phyloP scores from a whole-genome alignment of 345 rosid genomes.

The Diplotaxis tenuifolia region DNA sequence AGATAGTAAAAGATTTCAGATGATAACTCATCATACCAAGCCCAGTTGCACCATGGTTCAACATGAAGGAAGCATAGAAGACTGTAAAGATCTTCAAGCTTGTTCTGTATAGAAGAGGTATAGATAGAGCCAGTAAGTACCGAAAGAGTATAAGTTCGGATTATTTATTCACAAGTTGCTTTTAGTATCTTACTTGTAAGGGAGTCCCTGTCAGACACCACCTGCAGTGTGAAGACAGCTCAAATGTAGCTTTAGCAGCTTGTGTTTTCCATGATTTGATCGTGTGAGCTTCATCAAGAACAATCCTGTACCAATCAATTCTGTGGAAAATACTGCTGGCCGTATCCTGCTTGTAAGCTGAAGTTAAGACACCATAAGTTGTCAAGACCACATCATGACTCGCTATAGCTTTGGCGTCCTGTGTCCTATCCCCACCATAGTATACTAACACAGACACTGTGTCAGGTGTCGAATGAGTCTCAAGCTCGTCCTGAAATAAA shows the following conservation, averaged over 20 bases:
- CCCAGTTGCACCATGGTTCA: slow-evolving; percentile 79
- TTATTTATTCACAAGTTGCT: not conserved
- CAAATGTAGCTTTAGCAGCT: slow-evolving; percentile 55
- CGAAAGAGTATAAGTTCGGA: not conserved
- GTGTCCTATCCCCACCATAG: slow-evolving; percentile 64
- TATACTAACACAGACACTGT: slow-evolving; percentile 54
- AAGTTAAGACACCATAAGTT: slow-evolving; percentile 62
- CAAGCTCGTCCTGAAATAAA: slow-evolving; percentile 60
- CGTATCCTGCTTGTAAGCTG: slow-evolving; percentile 56
- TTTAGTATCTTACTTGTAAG: slow-evolving; percentile 45
- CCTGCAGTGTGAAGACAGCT: slow-evolving; percentile 53
- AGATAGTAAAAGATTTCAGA: not conserved
- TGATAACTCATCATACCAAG: slow-evolving; percentile 44
- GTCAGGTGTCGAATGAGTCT: slow-evolving; percentile 54
- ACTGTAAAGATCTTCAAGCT: slow-evolving; percentile 65
- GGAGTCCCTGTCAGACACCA: slow-evolving; percentile 86
- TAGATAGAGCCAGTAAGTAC: slow-evolving; percentile 1
- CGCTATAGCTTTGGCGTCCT: slow-evolving; percentile 46
- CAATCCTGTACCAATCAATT: slow-evolving; percentile 66
- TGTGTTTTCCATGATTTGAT: slow-evolving; percentile 55
- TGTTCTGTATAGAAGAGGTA: slow-evolving; percentile 45
- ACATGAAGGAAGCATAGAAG: slow-evolving; percentile 69
- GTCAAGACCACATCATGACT: slow-evolving; percentile 63
- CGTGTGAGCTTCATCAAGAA: slow-evolving; percentile 71
- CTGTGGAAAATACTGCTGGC: slow-evolving; percentile 50